A percentile compares a stretch with the other conserved stretches of the same genome.
phyloP scores from a whole-genome alignment of 2,329 filamentous ascomycete genomes.

The Magnaporthiopsis incrustans region DNA sequence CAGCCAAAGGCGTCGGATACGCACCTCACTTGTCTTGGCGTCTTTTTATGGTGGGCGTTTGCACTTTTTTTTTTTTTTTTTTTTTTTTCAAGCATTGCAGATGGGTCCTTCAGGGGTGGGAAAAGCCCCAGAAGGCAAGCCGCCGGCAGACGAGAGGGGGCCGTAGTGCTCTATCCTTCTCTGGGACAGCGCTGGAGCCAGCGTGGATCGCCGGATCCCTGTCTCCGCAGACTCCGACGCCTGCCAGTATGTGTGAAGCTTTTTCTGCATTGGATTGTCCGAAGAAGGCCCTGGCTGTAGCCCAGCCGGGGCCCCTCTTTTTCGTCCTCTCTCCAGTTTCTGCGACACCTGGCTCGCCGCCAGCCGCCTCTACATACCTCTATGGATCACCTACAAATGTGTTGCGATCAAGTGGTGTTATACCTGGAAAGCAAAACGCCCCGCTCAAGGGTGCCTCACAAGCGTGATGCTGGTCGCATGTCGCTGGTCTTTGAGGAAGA shows the following conservation, averaged over 20 bases:
- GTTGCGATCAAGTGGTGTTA: background rate
- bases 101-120: background rate
- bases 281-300: background rate
- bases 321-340: background rate
- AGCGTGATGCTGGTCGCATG: background rate
- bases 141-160: background rate
- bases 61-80: background rate
- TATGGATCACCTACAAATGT: background rate
- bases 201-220: background rate
- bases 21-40: background rate
- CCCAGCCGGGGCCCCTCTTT: background rate
- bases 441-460: background rate
- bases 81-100: background rate
- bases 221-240: background rate
- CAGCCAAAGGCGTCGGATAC: background rate
- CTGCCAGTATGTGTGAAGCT: background rate
- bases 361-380: too few relatives aligned
- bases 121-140: background rate
- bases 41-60: background rate
- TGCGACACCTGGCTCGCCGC: background rate
- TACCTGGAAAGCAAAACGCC: background rate
- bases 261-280: background rate
- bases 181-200: background rate
- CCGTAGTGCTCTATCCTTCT: background rate
- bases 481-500: background rate